Conservation (phyloP, 768 basidiomycete species). For the Pisolithus tinctorius region DNA sequence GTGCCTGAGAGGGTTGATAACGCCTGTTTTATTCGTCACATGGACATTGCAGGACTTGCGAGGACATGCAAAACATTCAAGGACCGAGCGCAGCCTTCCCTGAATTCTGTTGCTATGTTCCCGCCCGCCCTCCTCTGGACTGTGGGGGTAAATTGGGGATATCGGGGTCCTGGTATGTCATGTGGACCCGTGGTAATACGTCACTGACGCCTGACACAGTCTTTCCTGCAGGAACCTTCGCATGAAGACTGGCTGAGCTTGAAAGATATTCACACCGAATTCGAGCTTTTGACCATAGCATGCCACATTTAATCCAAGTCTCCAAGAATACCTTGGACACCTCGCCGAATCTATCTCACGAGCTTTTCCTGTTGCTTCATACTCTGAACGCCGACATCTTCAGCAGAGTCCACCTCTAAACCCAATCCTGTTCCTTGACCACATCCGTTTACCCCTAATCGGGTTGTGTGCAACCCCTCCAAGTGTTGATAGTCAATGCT, state of each 20-base stretch:
- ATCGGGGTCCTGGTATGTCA: conserved; percentile 12
- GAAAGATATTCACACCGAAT: conserved; percentile 21
- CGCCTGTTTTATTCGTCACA: conserved; percentile 9
- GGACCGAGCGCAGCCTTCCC: conserved; percentile 23
- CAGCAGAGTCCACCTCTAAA: conserved; percentile 13
- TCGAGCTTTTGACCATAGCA: conserved; percentile 18
- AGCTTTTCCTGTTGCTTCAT: conserved; percentile 18
- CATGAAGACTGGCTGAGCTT: conserved; percentile 17
- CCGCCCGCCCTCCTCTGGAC: conserved; percentile 20
- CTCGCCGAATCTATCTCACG: conserved; percentile 12
- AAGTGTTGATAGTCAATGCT: conserved; percentile 17
- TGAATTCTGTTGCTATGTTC: conserved; percentile 23
- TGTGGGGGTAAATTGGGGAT: conserved; percentile 4
- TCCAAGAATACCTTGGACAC: conserved; percentile 16
- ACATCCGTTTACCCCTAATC: conserved; percentile 16
- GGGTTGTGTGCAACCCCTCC: conserved; percentile 11
- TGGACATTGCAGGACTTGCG: conserved; percentile 21
- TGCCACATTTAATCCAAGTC: conserved; percentile 16
- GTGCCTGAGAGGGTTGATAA: conserved; percentile 12
- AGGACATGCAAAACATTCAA: conserved; percentile 22
- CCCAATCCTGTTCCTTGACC: conserved; percentile 12
- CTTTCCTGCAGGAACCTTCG: conserved; percentile 14
- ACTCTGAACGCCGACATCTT: conserved; percentile 20
- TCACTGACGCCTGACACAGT: conserved; percentile 5
- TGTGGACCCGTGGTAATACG: background rate